Evolutionary conservation across 169 alveolate species (phyloP).

Genomic region (Cystoisospora suis): DNA sequence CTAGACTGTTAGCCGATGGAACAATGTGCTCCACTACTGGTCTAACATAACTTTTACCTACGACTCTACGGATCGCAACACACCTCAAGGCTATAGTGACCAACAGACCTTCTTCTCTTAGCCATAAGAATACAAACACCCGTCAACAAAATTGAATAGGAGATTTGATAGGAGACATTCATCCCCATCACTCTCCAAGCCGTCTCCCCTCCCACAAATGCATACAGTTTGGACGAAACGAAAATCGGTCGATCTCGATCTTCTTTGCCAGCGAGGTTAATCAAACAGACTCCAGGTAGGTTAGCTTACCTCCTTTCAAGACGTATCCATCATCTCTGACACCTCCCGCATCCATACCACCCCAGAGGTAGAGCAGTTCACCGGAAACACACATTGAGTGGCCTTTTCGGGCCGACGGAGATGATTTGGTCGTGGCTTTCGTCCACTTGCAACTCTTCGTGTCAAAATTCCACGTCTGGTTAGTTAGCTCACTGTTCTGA

Average conservation of each 20-base stretch:
- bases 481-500: neutral
- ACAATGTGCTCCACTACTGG: too few species aligned
- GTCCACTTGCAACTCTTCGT: neutral
- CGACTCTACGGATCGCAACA: too few species aligned
- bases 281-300: neutral
- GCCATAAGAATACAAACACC: too few species aligned
- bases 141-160: too few species aligned
- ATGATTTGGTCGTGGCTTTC: neutral
- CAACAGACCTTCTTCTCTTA: too few species aligned
- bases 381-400: neutral
- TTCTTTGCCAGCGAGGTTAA: neutral
- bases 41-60: too few species aligned
- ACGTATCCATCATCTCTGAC: constrained; percentile 23
- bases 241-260: neutral
- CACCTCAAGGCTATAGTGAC: too few species aligned
- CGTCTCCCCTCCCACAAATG: too few species aligned
- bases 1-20: too few species aligned
- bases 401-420: constrained; percentile 10
- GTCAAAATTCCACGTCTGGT: constrained; percentile 54
- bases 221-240: too few species aligned
- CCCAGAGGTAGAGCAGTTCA: neutral
- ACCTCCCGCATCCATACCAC: constrained; percentile 8
- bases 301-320: constrained; percentile 27
- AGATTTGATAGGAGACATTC: too few species aligned
- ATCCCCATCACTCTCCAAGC: too few species aligned